Evolutionary conservation across 768 basidiomycete species (phyloP), one percentile per base, ranked within the genome.

Genomic region (Amanita brunnescens): DNA sequence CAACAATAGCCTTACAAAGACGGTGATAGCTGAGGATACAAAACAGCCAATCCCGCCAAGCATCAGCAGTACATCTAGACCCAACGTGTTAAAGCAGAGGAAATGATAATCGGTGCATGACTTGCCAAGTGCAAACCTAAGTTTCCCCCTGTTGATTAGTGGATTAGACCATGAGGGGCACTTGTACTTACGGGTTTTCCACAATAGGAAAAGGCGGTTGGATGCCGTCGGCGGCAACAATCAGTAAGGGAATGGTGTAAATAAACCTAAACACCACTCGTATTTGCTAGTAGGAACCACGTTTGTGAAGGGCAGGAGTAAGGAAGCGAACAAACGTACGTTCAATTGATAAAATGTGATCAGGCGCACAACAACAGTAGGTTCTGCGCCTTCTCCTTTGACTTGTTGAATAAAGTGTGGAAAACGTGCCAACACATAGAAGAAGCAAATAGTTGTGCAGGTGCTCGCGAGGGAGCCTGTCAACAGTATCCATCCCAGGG

Each of bases 331-430:
- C 30, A 30, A 4, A 60, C 87, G 54, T 54, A 90, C 89, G 61
- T 91, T 91, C 10, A 91, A 69, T 52, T 86, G 76, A 62, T 83
- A 87, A 61, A 89, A 91, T 3, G 80, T 87, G 21, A 79, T 68
- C 2, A 91, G 73, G 40, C 88, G 73, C 13, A 87, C 74, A 44
- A 91, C 83, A 6, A 91, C 83, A 30, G 77, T 77, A 6, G 86
- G 83, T 38, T 81, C 79, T 0, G 85, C 89, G 12, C 89, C 85
- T 54, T 84, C 87, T 3, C 71, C 69, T 61, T 83, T 86, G 54
- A 91, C 83, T 48, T 78, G 74, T 18, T 71, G 71, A 46, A 91
- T 76, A 65, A 91, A 91, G 3, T 59, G 58, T 2, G 88, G 87
- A 61, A 91, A 91, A 0, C 77, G 75, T 45, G 70, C 72, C 14